phyloP scores from a whole-genome alignment of 305 asterid species.

The Fraxinus paxiana region DNA sequence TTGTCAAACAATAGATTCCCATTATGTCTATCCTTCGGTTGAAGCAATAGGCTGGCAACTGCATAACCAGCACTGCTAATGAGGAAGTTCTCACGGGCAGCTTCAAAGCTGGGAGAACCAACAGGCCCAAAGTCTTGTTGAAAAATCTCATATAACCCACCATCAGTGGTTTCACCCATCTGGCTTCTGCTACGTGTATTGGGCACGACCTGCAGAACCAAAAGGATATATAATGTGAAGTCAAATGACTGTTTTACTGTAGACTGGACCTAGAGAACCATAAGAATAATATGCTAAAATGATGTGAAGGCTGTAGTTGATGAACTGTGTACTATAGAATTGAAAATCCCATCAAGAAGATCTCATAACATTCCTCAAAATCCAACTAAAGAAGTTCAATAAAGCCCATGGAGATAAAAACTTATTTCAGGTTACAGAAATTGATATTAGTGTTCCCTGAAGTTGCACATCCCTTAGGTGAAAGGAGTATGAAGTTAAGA shows the following conservation, averaged over 20 bases:
- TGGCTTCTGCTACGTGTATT: conserved; percentile 96
- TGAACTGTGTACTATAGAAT: neutral
- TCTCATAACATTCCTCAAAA: neutral
- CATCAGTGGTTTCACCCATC: conserved; percentile 99
- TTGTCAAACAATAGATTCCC: conserved; percentile 94
- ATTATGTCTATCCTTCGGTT: conserved; percentile 97
- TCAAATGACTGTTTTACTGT: neutral
- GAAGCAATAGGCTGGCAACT: conserved; percentile 97
- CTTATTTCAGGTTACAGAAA: neutral
- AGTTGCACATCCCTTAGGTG: neutral
- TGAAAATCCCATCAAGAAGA: neutral
- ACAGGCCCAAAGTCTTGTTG: conserved; percentile 99
- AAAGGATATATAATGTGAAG: conserved; percentile 7
- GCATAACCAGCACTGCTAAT: conserved; percentile 99
- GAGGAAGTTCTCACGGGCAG: conserved; percentile 97
- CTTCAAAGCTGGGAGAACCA: conserved; percentile 88
- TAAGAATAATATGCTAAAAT: conserved; percentile 9
- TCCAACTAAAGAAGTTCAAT: neutral
- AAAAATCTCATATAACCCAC: conserved; percentile 94
- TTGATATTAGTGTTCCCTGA: neutral
- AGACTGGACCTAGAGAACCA: neutral
- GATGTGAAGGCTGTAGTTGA: neutral
- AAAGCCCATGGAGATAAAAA: neutral
- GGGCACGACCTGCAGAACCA: conserved; percentile 76
- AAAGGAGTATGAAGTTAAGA: neutral